A percentile compares a stretch with the other conserved stretches of the same genome.
These are phyloP conservation scores for Fusarium agapanthi DNA, from an alignment of 2,329 filamentous ascomycete genomes.

Conservation along the genomic window DNA sequence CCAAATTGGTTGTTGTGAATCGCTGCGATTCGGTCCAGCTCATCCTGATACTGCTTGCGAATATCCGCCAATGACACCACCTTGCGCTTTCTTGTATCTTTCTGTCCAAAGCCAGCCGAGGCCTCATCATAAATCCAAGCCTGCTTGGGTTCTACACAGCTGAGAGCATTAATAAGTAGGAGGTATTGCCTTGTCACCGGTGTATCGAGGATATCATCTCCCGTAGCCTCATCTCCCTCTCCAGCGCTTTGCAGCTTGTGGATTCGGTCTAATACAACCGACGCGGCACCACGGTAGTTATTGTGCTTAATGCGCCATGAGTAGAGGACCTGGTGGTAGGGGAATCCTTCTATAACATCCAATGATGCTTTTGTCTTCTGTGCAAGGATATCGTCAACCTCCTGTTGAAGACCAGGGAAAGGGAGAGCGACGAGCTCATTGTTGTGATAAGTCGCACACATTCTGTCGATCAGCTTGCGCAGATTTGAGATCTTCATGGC, in stretches of 20 bases:
- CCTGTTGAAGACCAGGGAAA: slow-evolving; percentile 78
- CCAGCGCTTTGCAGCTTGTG: slow-evolving; percentile 68
- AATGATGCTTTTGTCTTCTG: slow-evolving; percentile 74
- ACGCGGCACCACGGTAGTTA: slow-evolving; percentile 84
- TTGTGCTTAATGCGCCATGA: slow-evolving; percentile 85
- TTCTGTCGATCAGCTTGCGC: slow-evolving; percentile 72
- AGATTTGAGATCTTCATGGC: slow-evolving; percentile 78
- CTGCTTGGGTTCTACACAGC: slow-evolving; percentile 79
- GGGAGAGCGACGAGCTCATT: slow-evolving; percentile 78
- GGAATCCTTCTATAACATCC: slow-evolving; percentile 73
- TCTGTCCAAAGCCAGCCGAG: slow-evolving; percentile 33
- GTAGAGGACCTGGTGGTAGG: slow-evolving; percentile 90
- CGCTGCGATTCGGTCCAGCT: slow-evolving; percentile 86
- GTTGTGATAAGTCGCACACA: slow-evolving; percentile 73
- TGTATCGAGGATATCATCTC: slow-evolving; percentile 68
- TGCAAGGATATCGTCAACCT: slow-evolving; percentile 81
- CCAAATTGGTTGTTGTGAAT: slow-evolving; percentile 92
- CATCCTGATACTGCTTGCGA: slow-evolving; percentile 86
- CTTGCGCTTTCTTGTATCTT: slow-evolving; percentile 64
- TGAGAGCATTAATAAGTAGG: slow-evolving; percentile 91
- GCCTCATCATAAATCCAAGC: slow-evolving; percentile 76
- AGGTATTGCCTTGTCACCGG: slow-evolving; percentile 80
- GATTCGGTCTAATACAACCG: slow-evolving; percentile 69
- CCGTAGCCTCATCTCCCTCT: slow-evolving; percentile 64
- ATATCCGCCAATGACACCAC: slow-evolving; percentile 88